phyloP scores from a whole-genome alignment of 2,329 filamentous ascomycete species.

The Aspergillus brunneoviolaceus region DNA sequence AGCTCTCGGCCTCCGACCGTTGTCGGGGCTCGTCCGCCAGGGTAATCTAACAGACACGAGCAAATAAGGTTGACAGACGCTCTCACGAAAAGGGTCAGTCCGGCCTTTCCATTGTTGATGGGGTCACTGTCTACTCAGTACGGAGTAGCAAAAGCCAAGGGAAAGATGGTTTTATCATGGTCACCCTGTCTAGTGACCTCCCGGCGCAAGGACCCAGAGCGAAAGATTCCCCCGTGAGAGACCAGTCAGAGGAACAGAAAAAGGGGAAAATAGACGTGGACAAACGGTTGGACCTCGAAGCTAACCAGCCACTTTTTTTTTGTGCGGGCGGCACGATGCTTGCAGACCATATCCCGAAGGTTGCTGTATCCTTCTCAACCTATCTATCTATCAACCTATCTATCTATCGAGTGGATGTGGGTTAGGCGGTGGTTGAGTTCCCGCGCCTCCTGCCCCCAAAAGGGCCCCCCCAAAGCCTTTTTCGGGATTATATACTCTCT shows the following conservation, averaged over 20 bases:
- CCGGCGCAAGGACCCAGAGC: conserved; percentile 2
- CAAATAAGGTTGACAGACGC: conserved; percentile 15
- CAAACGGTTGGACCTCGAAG: conserved; percentile 7
- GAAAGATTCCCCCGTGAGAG: not conserved
- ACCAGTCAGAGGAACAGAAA: conserved; percentile 5
- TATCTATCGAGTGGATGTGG: not conserved
- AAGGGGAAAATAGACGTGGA: conserved; percentile 9
- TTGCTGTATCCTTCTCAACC: not conserved
- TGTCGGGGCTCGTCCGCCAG: conserved; percentile 13
- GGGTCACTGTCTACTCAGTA: too few species aligned
- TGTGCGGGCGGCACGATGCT: not conserved
- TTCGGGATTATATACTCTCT: conserved; percentile 1
- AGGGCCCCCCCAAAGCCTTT: not conserved
- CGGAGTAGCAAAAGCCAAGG: not conserved
- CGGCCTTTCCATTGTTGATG: too few species aligned
- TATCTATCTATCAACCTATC: not conserved
- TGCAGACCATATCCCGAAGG: not conserved
- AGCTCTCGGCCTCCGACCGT: conserved; percentile 13
- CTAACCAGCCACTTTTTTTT: conserved; percentile 6
- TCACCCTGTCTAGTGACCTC: conserved; percentile 6
- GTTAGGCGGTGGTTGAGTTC: not conserved
- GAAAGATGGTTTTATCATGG: not conserved
- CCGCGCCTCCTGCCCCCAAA: not conserved
- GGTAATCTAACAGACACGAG: not conserved
- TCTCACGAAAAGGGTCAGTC: conserved; percentile 1